A percentile compares a stretch with the other conserved stretches of the same genome.
Conservation (phyloP, 2,329 filamentous ascomycete genomes). For the Botrytis byssoidea region DNA sequence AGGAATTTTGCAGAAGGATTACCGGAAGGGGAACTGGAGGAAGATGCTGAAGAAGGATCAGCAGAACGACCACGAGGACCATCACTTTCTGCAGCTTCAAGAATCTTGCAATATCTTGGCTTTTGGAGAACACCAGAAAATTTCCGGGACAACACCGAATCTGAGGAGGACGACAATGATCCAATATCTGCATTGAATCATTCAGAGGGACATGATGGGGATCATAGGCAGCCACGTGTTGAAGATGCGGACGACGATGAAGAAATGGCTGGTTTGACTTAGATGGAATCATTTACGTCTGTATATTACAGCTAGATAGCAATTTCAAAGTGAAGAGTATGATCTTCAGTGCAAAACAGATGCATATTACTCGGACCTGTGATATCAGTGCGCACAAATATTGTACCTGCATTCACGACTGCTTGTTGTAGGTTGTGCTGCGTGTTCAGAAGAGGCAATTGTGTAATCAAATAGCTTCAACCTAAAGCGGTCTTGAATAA, state of each 20-base stretch:
- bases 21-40: neutral
- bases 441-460: neutral
- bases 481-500: neutral
- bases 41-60: constrained; percentile 13
- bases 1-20: constrained; percentile 4
- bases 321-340: neutral
- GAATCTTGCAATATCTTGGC: constrained; percentile 27
- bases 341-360: neutral
- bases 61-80: constrained; percentile 19
- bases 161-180: constrained; percentile 5
- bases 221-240: constrained; percentile 1
- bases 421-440: neutral
- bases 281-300: neutral
- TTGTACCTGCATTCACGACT: constrained; percentile 7
- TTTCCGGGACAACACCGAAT: neutral
- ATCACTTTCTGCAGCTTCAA: constrained; percentile 24
- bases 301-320: neutral
- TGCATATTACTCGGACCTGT: neutral
- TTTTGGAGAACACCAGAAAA: constrained; percentile 26
- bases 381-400: neutral
- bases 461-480: neutral
- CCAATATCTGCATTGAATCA: neutral
- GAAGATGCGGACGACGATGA: neutral
- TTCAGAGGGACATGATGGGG: neutral
- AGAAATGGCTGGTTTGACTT: neutral